Evolutionary conservation across 805 yeast species (phyloP).

Genomic region (Candida ascalaphidarum): DNA sequence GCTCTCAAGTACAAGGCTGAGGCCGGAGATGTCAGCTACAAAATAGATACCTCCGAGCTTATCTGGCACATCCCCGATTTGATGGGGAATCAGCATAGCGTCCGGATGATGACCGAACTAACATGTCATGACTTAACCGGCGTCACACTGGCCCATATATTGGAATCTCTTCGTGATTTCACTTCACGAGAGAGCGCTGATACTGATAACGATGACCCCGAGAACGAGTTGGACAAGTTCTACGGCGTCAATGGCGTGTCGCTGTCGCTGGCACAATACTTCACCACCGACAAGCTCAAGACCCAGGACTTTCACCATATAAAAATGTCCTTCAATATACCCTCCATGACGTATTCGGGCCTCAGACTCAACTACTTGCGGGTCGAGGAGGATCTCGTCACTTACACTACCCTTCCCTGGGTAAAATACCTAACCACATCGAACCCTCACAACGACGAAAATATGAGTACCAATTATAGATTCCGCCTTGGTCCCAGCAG

Average conservation of each 20-base stretch:
- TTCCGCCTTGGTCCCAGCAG: no score
- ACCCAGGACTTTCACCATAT: conserved; percentile 13
- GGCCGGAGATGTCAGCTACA: conserved; percentile 62
- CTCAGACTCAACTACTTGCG: conserved; percentile 57
- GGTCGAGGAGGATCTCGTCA: conserved; percentile 53
- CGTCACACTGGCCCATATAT: no score
- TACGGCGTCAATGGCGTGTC: conserved; percentile 30
- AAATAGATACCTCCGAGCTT: conserved; percentile 59
- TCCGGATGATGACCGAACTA: conserved; percentile 51
- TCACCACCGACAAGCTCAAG: conserved; percentile 6
- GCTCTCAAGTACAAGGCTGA: conserved; percentile 64
- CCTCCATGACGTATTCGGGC: conserved; percentile 55
- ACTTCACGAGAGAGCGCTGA: neutral
- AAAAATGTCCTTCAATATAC: conserved; percentile 22
- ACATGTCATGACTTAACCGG: conserved; percentile 11
- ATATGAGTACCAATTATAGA: no score
- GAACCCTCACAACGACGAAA: no score
- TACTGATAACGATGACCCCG: conserved; percentile 4
- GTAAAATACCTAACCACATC: conserved; percentile 53
- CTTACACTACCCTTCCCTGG: conserved; percentile 74
- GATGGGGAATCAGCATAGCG: conserved; percentile 45
- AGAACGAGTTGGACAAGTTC: conserved; percentile 12
- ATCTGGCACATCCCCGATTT: conserved; percentile 66
- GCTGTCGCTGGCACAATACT: conserved; percentile 15
- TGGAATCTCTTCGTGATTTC: no score